A percentile compares a stretch with the other conserved stretches of the same genome.
phyloP scores from a whole-genome alignment of 176 grass and related monocot species.

The Panicum miliaceum region DNA sequence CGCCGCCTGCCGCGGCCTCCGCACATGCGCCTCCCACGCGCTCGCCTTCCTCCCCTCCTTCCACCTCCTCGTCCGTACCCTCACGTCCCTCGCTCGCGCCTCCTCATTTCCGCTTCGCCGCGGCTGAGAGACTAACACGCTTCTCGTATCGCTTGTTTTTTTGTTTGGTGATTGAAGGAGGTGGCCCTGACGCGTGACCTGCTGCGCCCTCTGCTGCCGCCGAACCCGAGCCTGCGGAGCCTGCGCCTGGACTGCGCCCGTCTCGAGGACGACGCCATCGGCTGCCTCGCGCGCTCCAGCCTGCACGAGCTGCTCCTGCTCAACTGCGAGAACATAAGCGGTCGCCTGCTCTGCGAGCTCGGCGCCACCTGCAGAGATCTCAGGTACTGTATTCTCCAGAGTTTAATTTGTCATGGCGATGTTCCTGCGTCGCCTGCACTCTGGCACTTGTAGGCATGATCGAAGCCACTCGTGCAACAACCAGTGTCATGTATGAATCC shows the following conservation, averaged over 20 bases:
- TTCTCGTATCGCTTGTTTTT: slow-evolving; percentile 22
- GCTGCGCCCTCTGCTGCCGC: slow-evolving; percentile 69
- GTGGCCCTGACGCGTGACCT: slow-evolving; percentile 61
- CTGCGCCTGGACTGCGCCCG: slow-evolving; percentile 73
- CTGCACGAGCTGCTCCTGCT: slow-evolving; percentile 76
- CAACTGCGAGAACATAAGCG: slow-evolving; percentile 80
- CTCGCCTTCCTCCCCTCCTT: slow-evolving; percentile 78
- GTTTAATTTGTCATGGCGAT: background rate
- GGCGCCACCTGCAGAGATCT: slow-evolving; percentile 81
- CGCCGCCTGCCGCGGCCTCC: slow-evolving; percentile 66
- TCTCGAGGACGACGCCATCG: slow-evolving; percentile 70
- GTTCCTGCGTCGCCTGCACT: background rate
- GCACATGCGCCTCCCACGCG: slow-evolving; percentile 60
- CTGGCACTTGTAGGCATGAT: background rate
- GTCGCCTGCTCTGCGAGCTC: slow-evolving; percentile 69
- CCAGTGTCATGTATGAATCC: background rate
- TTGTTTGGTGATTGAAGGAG: slow-evolving; percentile 53
- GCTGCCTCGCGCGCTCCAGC: slow-evolving; percentile 63
- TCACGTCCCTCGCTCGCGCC: background rate
- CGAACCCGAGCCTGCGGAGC: slow-evolving; percentile 71
- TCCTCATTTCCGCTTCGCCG: background rate
- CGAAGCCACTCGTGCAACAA: background rate
- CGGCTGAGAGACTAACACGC: background rate
- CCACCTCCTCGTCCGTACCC: slow-evolving; percentile 74
- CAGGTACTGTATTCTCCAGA: slow-evolving; percentile 42